These are phyloP conservation scores for Dissophora globulifera DNA, from an alignment of 192 early-diverging fungal species.

Conservation along the genomic window DNA sequence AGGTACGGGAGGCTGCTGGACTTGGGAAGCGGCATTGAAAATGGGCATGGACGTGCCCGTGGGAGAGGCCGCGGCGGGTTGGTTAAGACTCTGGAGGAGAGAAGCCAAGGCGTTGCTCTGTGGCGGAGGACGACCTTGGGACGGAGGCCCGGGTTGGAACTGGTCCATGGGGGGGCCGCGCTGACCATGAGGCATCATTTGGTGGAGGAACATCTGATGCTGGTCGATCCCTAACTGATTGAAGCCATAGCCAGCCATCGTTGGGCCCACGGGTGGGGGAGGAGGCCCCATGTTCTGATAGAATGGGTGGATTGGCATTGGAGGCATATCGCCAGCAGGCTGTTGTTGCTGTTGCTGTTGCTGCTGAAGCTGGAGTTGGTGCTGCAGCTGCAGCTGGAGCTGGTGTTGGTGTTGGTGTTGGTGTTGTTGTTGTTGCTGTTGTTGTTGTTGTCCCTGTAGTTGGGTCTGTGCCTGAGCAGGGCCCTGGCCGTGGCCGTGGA, in stretches of 20 bases:
- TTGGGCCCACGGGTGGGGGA: slow-evolving; percentile 28
- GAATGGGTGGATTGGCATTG: slow-evolving; percentile 12
- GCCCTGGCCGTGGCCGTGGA: slow-evolving; percentile 36
- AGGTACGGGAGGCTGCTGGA: slow-evolving; percentile 15
- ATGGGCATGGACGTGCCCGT: slow-evolving; percentile 18
- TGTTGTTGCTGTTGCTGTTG: slow-evolving; percentile 24
- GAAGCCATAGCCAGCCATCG: slow-evolving; percentile 47
- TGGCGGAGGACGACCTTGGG: slow-evolving; percentile 37
- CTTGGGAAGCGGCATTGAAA: slow-evolving; percentile 3
- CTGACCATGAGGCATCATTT: slow-evolving; percentile 41
- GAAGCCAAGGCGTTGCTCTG: slow-evolving; percentile 43
- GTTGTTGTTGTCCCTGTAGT: not conserved
- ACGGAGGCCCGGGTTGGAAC: slow-evolving; percentile 17
- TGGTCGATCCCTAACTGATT: slow-evolving; percentile 28
- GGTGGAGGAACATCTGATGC: slow-evolving; percentile 39
- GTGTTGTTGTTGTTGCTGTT: slow-evolving; percentile 21
- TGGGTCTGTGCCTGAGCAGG: slow-evolving; percentile 1
- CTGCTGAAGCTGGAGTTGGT: not conserved
- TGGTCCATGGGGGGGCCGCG: slow-evolving; percentile 26
- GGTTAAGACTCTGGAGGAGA: slow-evolving; percentile 50
- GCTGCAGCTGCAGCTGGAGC: not conserved
- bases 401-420: slow-evolving; percentile 4
- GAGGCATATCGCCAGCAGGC: slow-evolving; percentile 12
- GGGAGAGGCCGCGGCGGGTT: slow-evolving; percentile 24
- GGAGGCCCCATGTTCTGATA: slow-evolving; percentile 38